Evolutionary conservation across 306 rosid species (phyloP), one percentile per base, ranked within the genome.

Genomic region (Quercus variabilis): DNA sequence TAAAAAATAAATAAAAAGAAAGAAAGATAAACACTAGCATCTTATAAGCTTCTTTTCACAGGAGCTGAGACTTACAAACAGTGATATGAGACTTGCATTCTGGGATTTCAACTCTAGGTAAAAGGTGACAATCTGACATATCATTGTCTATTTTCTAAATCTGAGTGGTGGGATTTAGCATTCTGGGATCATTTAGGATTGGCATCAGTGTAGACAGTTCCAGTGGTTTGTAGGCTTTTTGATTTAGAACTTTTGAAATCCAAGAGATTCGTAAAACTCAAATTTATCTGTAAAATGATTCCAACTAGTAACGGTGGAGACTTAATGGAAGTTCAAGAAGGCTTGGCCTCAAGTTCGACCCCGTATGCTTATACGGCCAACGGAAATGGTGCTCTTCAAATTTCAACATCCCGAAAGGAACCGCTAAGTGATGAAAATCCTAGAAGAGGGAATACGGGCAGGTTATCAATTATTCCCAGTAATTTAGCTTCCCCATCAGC

Each of bases 401-500:
- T 64, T 85, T 84, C 86, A 33, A 73, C 81, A 70, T 84, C 81
- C 58, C 74, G 76, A 68, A 83, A 76, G 76, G 76, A 70, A 73
- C 75, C 82, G 1, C 65, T 82, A 23, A 54, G 69, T 1, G 74
- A 77, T 70, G 82, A 78, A 73, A 78, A 35, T 78, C 78, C 54
- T 59, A 75, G 62, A 54, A 70, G 19, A 49, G 41, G 46, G 54
- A 75, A 70, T 49, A n/a, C 43, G 11, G 75, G 38, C 60, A 72
- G 21, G 62, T 67, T 77, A 72, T 38, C 57, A 56, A 28, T 8
- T 3, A 68, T 74, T 30, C 72, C 65, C 25, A 69, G 56, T 63
- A 70, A 60, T 26, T 26, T 57, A 49, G 55, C 54, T 63, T 79
- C 79, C 59, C 74, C 80, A 73, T 72, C 84, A 60, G 71, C 62